Evolutionary conservation across 257 asterid species (phyloP).

Genomic region (Lycium barbarum): DNA sequence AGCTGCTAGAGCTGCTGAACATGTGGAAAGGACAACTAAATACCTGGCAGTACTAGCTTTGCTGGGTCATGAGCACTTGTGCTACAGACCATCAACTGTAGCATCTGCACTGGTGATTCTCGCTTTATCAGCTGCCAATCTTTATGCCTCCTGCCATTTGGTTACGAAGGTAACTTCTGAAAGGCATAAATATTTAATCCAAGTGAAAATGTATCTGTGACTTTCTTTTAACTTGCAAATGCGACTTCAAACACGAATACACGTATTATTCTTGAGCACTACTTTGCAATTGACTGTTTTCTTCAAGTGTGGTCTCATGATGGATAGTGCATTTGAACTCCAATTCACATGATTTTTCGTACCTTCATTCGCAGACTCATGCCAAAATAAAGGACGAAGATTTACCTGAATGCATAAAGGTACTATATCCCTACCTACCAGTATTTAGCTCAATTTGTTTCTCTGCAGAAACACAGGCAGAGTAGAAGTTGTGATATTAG

Average conservation of each 20-base stretch:
- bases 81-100: slow-evolving; percentile 94
- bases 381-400: slow-evolving; percentile 59
- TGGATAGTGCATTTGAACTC: neutral
- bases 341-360: slow-evolving; percentile 34
- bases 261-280: too few species aligned
- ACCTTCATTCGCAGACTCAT: slow-evolving; percentile 61
- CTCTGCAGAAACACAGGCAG: neutral
- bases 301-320: neutral
- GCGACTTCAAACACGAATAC: too few species aligned
- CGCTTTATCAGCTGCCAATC: slow-evolving; percentile 65
- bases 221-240: neutral
- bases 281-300: neutral
- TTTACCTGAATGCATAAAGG: slow-evolving; percentile 89
- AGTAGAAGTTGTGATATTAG: neutral
- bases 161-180: slow-evolving; percentile 55
- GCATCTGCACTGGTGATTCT: slow-evolving; percentile 94
- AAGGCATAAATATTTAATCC: neutral
- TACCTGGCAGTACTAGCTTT: slow-evolving; percentile 78
- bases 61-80: slow-evolving; percentile 85
- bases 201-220: neutral
- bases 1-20: slow-evolving; percentile 70
- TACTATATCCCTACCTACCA: slow-evolving; percentile 38
- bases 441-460: slow-evolving; percentile 9
- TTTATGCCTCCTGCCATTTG: slow-evolving; percentile 60
- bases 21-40: slow-evolving; percentile 68